These are phyloP conservation scores for Aureobasidium vineae DNA, from an alignment of 2,329 filamentous ascomycete genomes.

Conservation along the genomic window DNA sequence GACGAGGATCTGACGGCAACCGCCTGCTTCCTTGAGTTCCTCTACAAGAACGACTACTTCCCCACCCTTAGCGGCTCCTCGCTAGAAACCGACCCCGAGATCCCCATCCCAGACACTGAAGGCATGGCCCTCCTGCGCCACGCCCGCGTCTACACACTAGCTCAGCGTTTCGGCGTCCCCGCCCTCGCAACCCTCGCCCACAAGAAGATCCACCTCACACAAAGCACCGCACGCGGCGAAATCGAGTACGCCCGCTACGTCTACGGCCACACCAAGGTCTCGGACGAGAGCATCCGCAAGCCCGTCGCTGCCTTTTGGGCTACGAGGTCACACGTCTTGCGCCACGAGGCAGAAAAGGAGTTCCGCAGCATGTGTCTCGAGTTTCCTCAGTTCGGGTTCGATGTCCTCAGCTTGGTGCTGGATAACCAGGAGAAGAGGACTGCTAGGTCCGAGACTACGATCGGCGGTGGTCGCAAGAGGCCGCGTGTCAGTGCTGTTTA, in stretches of 20 bases:
- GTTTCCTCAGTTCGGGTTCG: conserved; percentile 88
- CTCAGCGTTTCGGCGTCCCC: conserved; percentile 67
- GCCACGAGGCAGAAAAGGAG: conserved; percentile 80
- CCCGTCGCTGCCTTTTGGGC: conserved; percentile 93
- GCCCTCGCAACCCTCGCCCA: conserved; percentile 73
- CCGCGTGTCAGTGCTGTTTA: conserved; percentile 36
- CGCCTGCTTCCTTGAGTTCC: conserved; percentile 76
- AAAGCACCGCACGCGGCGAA: conserved; percentile 83
- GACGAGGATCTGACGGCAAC: conserved; percentile 70
- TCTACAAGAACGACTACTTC: conserved; percentile 87
- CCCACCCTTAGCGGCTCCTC: conserved; percentile 60
- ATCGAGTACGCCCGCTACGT: conserved; percentile 90
- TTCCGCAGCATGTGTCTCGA: conserved; percentile 84
- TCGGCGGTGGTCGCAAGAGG: conserved; percentile 40
- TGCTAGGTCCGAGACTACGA: conserved; percentile 39
- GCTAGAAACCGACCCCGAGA: conserved; percentile 66
- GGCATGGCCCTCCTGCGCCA: conserved; percentile 84
- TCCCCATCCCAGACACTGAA: conserved; percentile 68
- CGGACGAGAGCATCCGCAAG: conserved; percentile 71
- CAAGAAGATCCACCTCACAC: conserved; percentile 88
- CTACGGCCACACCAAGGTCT: conserved; percentile 69
- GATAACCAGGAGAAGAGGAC: conserved; percentile 51
- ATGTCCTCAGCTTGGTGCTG: conserved; percentile 70
- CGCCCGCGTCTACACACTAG: conserved; percentile 84
- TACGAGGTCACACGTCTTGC: conserved; percentile 71